phyloP scores from a whole-genome alignment of 2,329 filamentous ascomycete species.

The Aspergillus fumigatus region DNA sequence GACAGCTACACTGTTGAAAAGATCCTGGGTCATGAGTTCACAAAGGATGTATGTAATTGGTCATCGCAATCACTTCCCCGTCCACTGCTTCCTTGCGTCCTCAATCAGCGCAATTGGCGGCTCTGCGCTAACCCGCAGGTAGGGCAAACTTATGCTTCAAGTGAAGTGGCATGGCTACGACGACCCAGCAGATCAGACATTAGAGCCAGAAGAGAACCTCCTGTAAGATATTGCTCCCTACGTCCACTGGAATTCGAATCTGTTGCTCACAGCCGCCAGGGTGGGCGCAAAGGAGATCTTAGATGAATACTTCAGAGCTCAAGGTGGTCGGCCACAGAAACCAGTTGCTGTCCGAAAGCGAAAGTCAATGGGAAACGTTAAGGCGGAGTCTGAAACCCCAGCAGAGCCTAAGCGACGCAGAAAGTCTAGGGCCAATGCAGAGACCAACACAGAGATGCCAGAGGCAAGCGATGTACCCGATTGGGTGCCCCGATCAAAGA shows the following conservation, averaged over 20 bases:
- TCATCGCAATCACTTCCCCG: neutral
- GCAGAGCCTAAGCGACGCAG: conserved; percentile 24
- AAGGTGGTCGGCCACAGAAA: conserved; percentile 40
- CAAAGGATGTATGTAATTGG: conserved; percentile 29
- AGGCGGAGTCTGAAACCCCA: conserved; percentile 17
- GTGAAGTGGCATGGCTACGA: conserved; percentile 49
- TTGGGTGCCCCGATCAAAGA: conserved; percentile 39
- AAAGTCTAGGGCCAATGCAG: conserved; percentile 18
- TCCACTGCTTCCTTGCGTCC: neutral
- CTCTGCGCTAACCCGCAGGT: conserved; percentile 14
- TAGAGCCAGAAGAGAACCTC: conserved; percentile 44
- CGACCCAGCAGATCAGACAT: conserved; percentile 39
- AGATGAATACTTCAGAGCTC: conserved; percentile 36
- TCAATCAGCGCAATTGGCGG: neutral
- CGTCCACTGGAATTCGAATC: neutral
- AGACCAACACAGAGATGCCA: conserved; percentile 16
- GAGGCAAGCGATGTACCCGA: conserved; percentile 14
- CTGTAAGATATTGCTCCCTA: conserved; percentile 25
- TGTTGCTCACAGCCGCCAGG: conserved; percentile 22
- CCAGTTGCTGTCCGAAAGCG: conserved; percentile 25
- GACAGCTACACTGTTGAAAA: conserved; percentile 39
- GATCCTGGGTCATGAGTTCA: conserved; percentile 35
- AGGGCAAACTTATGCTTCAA: conserved; percentile 36
- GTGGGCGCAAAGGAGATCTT: conserved; percentile 38
- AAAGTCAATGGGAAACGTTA: conserved; percentile 31